Evolutionary conservation across 305 asterid species (phyloP).

Genomic region (Fraxinus angustifolia): DNA sequence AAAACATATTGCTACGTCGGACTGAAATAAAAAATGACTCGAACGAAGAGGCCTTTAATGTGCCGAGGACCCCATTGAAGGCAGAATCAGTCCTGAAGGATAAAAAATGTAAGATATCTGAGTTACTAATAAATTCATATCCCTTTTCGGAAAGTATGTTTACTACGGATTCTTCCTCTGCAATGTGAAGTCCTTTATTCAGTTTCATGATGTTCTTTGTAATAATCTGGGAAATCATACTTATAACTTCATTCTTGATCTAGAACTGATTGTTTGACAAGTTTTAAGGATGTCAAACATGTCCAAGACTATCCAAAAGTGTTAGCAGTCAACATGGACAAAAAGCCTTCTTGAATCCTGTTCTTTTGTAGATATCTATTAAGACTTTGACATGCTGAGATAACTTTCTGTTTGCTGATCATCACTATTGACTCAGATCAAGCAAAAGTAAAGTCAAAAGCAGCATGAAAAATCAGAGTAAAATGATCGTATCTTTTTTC

Average conservation of each 20-base stretch:
- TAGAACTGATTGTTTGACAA: not conserved
- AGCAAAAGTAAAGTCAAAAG: not conserved
- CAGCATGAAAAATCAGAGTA: not conserved
- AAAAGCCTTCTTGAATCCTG: not conserved
- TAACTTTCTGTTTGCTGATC: not conserved
- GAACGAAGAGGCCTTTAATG: not conserved
- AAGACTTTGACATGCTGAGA: not conserved
- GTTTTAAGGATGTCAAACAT: not conserved
- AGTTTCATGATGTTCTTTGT: not conserved
- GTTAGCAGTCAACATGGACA: not conserved
- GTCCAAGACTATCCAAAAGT: not conserved
- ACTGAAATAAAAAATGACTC: not conserved
- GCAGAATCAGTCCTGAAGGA: not conserved
- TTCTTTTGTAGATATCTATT: not conserved
- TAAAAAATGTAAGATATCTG: not conserved
- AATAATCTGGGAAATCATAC: not conserved
- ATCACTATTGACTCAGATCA: not conserved
- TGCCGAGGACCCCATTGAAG: not conserved
- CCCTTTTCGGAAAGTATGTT: not conserved
- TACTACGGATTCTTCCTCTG: not conserved
- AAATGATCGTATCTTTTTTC: not conserved
- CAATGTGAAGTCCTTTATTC: not conserved
- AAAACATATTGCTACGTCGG: not conserved
- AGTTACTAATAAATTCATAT: not conserved
- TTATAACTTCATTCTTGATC: not conserved